phyloP scores from a whole-genome alignment of 306 rosid genomes.

The Castanopsis chinensis region DNA sequence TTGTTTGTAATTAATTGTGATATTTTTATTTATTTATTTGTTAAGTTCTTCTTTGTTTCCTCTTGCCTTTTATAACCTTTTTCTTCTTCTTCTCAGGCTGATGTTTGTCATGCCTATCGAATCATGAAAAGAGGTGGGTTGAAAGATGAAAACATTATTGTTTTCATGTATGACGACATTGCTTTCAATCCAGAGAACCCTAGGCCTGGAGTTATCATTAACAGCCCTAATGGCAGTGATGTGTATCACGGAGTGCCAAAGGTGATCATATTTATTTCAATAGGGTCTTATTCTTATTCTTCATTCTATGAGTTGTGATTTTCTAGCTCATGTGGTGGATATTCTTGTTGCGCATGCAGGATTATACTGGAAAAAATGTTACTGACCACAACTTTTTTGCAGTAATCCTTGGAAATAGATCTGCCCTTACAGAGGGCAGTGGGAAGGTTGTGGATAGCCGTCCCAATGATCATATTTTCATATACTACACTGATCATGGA shows the following conservation, averaged over 20 bases:
- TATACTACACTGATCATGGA: slow-evolving; percentile 86
- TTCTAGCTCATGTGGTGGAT: not conserved
- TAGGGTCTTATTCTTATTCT: not conserved
- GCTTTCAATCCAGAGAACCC: slow-evolving; percentile 78
- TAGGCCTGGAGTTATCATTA: slow-evolving; percentile 79
- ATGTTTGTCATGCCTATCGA: slow-evolving; percentile 95
- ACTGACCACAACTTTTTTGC: slow-evolving; percentile 67
- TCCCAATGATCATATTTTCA: slow-evolving; percentile 86
- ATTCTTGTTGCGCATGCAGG: slow-evolving; percentile 40
- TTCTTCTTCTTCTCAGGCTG: slow-evolving; percentile 49
- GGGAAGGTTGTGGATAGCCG: slow-evolving; percentile 95
- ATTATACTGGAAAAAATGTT: slow-evolving; percentile 76
- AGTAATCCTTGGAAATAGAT: slow-evolving; percentile 78
- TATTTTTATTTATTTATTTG: not conserved
- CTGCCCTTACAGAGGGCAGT: slow-evolving; percentile 79
- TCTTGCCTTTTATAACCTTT: not conserved
- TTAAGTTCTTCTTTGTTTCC: slow-evolving; percentile 1
- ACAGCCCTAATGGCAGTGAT: slow-evolving; percentile 80
- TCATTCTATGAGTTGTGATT: not conserved
- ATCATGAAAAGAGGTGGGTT: slow-evolving; percentile 72
- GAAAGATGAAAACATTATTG: slow-evolving; percentile 91
- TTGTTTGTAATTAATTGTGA: not conserved
- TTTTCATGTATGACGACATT: slow-evolving; percentile 93
- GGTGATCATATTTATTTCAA: slow-evolving; percentile 33
- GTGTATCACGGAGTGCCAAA: slow-evolving; percentile 93